Conservation (phyloP, 2,329 filamentous ascomycete genomes). For the Fusarium sp. region DNA sequence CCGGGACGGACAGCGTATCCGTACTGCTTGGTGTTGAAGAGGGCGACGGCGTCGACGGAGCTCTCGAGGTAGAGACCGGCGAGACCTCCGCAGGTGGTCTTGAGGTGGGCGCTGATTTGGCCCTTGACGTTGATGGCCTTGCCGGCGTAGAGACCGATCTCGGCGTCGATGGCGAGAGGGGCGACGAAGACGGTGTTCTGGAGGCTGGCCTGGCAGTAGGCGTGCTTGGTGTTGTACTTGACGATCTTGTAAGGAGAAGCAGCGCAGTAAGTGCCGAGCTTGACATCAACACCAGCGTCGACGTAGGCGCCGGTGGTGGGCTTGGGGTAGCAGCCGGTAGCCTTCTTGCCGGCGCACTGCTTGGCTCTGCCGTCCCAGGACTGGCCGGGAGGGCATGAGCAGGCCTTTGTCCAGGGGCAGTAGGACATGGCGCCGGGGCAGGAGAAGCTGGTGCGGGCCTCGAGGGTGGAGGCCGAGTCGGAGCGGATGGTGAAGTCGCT, state of each 20-base stretch:
- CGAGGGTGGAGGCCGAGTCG: constrained; percentile 30
- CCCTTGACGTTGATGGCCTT: constrained; percentile 45
- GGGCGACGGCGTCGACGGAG: constrained; percentile 51
- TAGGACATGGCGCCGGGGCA: constrained; percentile 55
- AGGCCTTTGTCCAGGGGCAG: constrained; percentile 57
- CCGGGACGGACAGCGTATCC: constrained; percentile 49
- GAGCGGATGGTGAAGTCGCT: constrained; percentile 37
- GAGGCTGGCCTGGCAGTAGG: constrained; percentile 55
- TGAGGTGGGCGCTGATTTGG: constrained; percentile 51
- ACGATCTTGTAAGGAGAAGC: constrained; percentile 54
- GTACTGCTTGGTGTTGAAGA: constrained; percentile 56
- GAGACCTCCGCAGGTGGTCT: constrained; percentile 52
- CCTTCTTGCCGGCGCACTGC: constrained; percentile 48
- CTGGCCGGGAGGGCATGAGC: constrained; percentile 60
- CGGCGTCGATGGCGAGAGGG: constrained; percentile 47
- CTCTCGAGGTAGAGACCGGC: constrained; percentile 52
- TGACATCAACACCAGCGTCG: constrained; percentile 40
- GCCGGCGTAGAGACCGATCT: constrained; percentile 46
- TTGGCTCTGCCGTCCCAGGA: constrained; percentile 51
- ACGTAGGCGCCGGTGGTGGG: constrained; percentile 47
- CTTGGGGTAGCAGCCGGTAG: constrained; percentile 54
- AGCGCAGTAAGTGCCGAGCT: constrained; percentile 54
- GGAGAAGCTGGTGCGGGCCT: constrained; percentile 48
- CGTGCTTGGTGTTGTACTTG: constrained; percentile 52
- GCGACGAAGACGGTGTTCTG: constrained; percentile 54